These are phyloP conservation scores for Ceratocystis ficicola DNA, from an alignment of 2,329 filamentous ascomycete species.

Conservation along the genomic window DNA sequence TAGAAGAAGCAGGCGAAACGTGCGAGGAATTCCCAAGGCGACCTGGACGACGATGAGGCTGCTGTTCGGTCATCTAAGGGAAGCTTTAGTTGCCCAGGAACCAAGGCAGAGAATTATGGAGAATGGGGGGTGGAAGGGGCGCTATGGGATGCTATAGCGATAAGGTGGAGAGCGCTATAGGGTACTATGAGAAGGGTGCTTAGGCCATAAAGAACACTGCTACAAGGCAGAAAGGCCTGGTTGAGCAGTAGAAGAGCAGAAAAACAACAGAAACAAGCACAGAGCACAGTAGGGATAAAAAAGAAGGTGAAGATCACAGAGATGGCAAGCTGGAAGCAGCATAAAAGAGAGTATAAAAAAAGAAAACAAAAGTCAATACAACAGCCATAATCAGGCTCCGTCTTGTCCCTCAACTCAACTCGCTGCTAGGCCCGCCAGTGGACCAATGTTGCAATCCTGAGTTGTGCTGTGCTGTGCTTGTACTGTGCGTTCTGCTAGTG, in stretches of 20 bases:
- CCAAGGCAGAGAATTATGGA: constrained; percentile 19
- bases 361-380: background rate
- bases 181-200: background rate
- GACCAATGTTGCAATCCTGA: too few species aligned
- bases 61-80: constrained; percentile 20
- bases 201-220: too few species aligned
- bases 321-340: background rate
- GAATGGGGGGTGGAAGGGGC: background rate
- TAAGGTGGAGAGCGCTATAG: background rate
- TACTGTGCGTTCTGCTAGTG: background rate
- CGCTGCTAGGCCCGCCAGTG: too few species aligned
- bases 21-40: constrained; percentile 15
- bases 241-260: background rate
- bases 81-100: constrained; percentile 20
- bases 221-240: background rate
- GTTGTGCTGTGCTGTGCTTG: background rate
- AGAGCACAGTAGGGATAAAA: background rate
- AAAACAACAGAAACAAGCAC: background rate
- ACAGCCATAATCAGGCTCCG: background rate
- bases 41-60: constrained; percentile 7
- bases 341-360: background rate
- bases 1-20: constrained; percentile 1
- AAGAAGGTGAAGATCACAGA: background rate
- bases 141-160: background rate
- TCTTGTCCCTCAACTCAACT: background rate